Evolutionary conservation across 2,329 filamentous ascomycete species (phyloP).

Genomic region (Aspergillus eucalypticola): DNA sequence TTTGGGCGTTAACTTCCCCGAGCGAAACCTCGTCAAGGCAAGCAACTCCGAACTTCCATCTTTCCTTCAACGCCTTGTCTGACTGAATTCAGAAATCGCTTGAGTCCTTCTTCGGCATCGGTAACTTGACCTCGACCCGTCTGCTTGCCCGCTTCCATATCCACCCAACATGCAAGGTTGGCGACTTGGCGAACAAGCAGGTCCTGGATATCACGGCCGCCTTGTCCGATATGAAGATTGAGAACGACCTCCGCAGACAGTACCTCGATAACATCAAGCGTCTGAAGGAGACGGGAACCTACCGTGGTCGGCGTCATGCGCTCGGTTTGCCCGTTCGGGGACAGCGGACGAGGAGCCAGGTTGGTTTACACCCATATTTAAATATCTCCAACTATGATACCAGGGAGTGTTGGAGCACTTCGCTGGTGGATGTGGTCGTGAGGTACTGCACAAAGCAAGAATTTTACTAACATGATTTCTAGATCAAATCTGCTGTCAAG

Average conservation of each 20-base stretch:
- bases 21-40: conserved; percentile 81
- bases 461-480: conserved; percentile 22
- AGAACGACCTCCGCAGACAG: conserved; percentile 78
- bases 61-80: conserved; percentile 3
- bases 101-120: conserved; percentile 83
- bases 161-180: conserved; percentile 77
- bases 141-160: conserved; percentile 90
- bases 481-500: conserved; percentile 61
- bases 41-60: conserved; percentile 24
- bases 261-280: conserved; percentile 82
- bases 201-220: conserved; percentile 81
- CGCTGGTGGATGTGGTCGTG: background rate
- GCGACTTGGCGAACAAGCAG: conserved; percentile 71
- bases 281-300: conserved; percentile 86
- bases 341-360: conserved; percentile 80
- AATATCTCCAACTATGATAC: background rate
- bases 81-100: conserved; percentile 54
- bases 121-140: conserved; percentile 65
- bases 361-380: conserved; percentile 34
- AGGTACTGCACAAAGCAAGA: background rate
- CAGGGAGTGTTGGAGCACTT: background rate
- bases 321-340: conserved; percentile 90
- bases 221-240: conserved; percentile 87
- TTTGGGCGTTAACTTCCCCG: conserved; percentile 80
- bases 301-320: conserved; percentile 85